A percentile compares a stretch with the other conserved stretches of the same genome.
Evolutionary conservation across 768 basidiomycete genomes (phyloP).

Genomic region (Lactifluus subvellereus): DNA sequence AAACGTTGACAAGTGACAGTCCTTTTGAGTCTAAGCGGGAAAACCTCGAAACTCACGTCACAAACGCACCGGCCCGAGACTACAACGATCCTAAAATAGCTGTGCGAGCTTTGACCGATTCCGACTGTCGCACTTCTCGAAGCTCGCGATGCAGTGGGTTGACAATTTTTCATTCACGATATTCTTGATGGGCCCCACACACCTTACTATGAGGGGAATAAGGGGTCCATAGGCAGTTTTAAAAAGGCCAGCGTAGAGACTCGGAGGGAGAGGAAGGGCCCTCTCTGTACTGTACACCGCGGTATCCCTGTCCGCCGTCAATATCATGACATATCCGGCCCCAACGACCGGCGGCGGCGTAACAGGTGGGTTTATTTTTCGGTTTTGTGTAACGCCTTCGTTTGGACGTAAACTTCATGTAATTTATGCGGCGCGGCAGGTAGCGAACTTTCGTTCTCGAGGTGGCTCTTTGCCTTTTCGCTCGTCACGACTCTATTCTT

Average conservation of each 20-base stretch:
- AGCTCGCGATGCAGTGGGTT: neutral
- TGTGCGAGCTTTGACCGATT: neutral
- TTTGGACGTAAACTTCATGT: neutral
- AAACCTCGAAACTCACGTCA: too few species aligned
- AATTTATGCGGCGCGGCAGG: neutral
- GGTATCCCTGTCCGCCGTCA: too few species aligned
- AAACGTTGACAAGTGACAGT: too few species aligned
- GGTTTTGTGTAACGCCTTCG: neutral
- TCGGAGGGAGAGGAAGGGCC: neutral
- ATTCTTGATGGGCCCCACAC: neutral
- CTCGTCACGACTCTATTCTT: conserved; percentile 75
- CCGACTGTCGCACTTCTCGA: neutral
- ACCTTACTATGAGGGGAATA: neutral
- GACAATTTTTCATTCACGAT: neutral
- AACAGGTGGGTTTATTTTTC: neutral
- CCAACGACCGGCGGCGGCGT: neutral
- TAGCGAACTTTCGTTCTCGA: conserved; percentile 14
- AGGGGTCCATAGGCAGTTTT: neutral
- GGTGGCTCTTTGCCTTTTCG: conserved; percentile 54
- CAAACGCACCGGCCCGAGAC: too few species aligned
- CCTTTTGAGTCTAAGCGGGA: too few species aligned
- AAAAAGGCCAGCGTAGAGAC: neutral
- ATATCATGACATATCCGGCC: neutral
- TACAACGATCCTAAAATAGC: neutral
- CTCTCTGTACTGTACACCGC: too few species aligned